Evolutionary conservation across 2,329 filamentous ascomycete species (phyloP).

Genomic region (Paracorniculantispora psalliotae): DNA sequence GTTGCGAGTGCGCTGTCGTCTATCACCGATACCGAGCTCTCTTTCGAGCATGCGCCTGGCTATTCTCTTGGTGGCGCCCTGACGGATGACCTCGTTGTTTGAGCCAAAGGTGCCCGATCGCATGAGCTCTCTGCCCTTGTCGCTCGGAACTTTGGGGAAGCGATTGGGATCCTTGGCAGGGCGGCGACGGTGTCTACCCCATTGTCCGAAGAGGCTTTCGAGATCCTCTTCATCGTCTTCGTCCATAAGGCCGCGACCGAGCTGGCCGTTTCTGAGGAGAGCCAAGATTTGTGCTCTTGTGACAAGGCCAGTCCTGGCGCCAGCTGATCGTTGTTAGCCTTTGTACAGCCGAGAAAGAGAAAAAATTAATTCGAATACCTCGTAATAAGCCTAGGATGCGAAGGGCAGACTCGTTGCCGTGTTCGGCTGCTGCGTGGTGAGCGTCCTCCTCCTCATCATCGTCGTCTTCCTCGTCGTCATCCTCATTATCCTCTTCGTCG

Average conservation of each 20-base stretch:
- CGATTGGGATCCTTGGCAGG: conserved; percentile 46
- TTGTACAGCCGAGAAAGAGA: background rate
- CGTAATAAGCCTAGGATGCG: conserved; percentile 26
- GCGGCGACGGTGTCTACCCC: conserved; percentile 40
- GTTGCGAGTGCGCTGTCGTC: conserved; percentile 55
- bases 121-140: conserved; percentile 74
- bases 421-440: conserved; percentile 19
- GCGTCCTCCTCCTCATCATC: conserved; percentile 34
- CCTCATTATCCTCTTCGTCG: conserved; percentile 23
- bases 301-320: conserved; percentile 26
- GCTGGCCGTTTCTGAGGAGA: conserved; percentile 34
- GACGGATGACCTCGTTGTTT: conserved; percentile 51
- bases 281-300: conserved; percentile 35
- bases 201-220: conserved; percentile 29
- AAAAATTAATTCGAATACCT: conserved; percentile 20
- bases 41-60: conserved; percentile 71
- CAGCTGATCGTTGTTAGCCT: conserved; percentile 17
- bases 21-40: conserved; percentile 68
- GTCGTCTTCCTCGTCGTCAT: conserved; percentile 23
- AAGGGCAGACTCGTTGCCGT: conserved; percentile 9
- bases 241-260: conserved; percentile 32
- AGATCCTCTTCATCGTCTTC: conserved; percentile 33
- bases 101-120: conserved; percentile 73
- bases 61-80: conserved; percentile 50
- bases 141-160: conserved; percentile 82